Conservation (phyloP, 2,329 filamentous ascomycete species). For the Penicillium olsonii region DNA sequence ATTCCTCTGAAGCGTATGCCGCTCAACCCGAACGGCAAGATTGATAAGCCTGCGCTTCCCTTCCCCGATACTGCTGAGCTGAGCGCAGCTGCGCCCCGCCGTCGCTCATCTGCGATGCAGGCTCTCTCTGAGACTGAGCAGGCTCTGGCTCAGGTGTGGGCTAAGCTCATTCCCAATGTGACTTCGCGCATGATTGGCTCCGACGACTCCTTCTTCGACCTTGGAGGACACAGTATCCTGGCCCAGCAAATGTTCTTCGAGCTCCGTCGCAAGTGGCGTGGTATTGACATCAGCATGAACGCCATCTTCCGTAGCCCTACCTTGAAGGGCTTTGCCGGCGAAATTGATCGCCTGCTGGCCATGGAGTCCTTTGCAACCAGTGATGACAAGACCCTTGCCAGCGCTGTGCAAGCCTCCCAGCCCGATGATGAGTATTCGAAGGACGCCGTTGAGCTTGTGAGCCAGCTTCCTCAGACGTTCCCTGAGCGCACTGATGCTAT, state of each 20-base stretch:
- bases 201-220: constrained; percentile 71
- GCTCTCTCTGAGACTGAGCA: constrained; percentile 61
- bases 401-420: constrained; percentile 41
- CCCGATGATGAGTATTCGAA: constrained; percentile 52
- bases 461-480: constrained; percentile 51
- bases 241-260: constrained; percentile 79
- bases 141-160: constrained; percentile 71
- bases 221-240: constrained; percentile 78
- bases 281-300: constrained; percentile 68
- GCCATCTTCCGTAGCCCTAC: constrained; percentile 70
- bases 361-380: constrained; percentile 49
- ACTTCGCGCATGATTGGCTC: constrained; percentile 67
- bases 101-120: constrained; percentile 51
- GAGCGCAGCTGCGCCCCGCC: constrained; percentile 56
- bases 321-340: constrained; percentile 57
- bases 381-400: constrained; percentile 41
- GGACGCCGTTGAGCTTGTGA: constrained; percentile 51
- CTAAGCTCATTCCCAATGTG: constrained; percentile 65
- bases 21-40: constrained; percentile 83
- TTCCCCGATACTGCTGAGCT: constrained; percentile 76
- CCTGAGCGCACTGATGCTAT: constrained; percentile 36
- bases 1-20: constrained; percentile 73
- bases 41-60: constrained; percentile 75
- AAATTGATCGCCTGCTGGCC: constrained; percentile 56
- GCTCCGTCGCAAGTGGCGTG: constrained; percentile 62